Base-by-base conservation (phyloP, 169 alveolate species). In the Blepharisma undulans region DNA sequence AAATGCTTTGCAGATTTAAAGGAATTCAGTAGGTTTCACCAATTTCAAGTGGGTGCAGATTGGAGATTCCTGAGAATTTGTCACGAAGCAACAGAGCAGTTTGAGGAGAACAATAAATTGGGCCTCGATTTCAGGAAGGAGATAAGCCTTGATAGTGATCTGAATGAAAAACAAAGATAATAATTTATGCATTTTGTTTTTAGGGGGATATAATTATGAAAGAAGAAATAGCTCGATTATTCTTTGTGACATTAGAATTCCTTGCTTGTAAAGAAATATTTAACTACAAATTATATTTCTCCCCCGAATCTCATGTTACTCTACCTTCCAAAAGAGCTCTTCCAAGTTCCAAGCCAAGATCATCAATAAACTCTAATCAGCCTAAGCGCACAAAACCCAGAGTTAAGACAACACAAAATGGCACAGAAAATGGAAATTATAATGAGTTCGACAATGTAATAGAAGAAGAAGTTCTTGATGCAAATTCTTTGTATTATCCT, bases 141-240 rank as follows among this genome's bases (percentile, higher is more conserved):
- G 90, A 48, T 60, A 93, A 34, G 4, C 95, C 95, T 82, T 90
- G 34, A 74, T 90, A 90, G 76, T 93, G 95, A 71, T 92, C 96
- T 30, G 90, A 79, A 71, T 96, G 98, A 87, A 92, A 93, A n/a
- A n/a, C n/a, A n/a, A n/a, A n/a, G n/a, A n/a, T 48, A 48, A 48
- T 48, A 48, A 48, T 36, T 48, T 10, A 18, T 48, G 66, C n/a
- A 48, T 48, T 48, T 48, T 48, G 66, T 48, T 48, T 48, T 48
- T 48, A n/a, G 66, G 66, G 66, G 66, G 66, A 48, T 48, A 48
- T 48, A 48, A 48, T 48, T 48, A 48, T 48, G 66, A 48, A 48
- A 48, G 66, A 48, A 48, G 14, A 48, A 48, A 48, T 48, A 48
- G 66, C 66, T 48, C 66, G 66, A 48, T 48, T 48, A 48, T 48